Base-by-base conservation (phyloP, 495 filamentous ascomycete species). In the Penicillium taxi region DNA sequence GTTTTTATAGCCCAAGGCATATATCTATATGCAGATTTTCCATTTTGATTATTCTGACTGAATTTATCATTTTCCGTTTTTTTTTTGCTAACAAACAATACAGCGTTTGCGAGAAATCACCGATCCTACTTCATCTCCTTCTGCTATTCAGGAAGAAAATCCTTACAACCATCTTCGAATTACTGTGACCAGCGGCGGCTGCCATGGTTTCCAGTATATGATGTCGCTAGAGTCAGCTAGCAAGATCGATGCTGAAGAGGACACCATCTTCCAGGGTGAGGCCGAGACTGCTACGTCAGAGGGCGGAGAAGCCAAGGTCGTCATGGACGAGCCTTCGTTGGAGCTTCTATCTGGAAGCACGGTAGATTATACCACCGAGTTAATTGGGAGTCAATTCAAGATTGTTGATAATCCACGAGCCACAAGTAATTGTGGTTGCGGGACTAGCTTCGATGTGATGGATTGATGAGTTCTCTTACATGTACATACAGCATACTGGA, bases 311-410 rank as follows among this genome's bases (percentile, higher is more conserved):
- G 87, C 91, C 8, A 94, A 84, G 61, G 77, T 96, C 12, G 82
- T 96, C 13, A 81, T 96, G 64, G 90, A 98, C 54, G 74, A 78
- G 43, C 77, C 84, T 2, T 95, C 87, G 36, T 64, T 98, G 12
- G 87, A 95, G 45, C 64, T 96, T 36, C 56, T 98, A 38, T 89
- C 86, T 56, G 91, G 89, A 7, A 94, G 86, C 56, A 93, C 83
- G 58, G 77, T 98, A 12, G 93, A 96, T 52, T 98, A 84, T 62
- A 94, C 87, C 1, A 91, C 85, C 72, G 91, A 96, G 68, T 59
- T 98, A 59, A 98, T 98, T 61, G 91, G 93, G 21, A 94, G 86
- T 44, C 88, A 96, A 66, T 98, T 98, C 60, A 94, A 89, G 72
- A 86, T 96, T 53, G 81, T 88, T 35, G 86, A 88, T 50, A 96